Evolutionary conservation across 2,329 filamentous ascomycete species (phyloP).

Genomic region (Pseudodiploospora longispora): DNA sequence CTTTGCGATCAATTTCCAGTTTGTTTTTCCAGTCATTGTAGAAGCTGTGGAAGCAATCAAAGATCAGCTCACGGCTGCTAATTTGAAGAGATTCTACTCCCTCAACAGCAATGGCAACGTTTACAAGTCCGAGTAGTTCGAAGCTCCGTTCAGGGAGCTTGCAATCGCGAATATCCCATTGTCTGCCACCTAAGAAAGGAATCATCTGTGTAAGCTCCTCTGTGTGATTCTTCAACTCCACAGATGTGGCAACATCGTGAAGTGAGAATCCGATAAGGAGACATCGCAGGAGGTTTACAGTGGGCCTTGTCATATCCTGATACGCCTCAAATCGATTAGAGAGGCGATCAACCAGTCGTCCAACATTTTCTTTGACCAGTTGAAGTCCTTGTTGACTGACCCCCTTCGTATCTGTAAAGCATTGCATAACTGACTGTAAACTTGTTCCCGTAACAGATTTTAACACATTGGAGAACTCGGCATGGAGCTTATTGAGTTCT

Average conservation of each 20-base stretch:
- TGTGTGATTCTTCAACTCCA: constrained; percentile 26
- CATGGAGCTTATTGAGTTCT: constrained; percentile 64
- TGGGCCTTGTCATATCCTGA: constrained; percentile 73
- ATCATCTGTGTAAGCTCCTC: constrained; percentile 35
- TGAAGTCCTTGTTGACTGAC: constrained; percentile 31
- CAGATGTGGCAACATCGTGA: constrained; percentile 37
- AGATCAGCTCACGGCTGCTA: constrained; percentile 45
- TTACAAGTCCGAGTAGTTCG: constrained; percentile 32
- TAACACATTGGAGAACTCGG: constrained; percentile 72
- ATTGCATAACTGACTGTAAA: constrained; percentile 27
- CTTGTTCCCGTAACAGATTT: constrained; percentile 50
- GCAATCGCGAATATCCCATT: constrained; percentile 18
- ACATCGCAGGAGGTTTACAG: constrained; percentile 71
- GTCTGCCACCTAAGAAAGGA: constrained; percentile 48
- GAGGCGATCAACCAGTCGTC: constrained; percentile 63
- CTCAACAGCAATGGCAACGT: constrained; percentile 36
- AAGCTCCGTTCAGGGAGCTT: constrained; percentile 26
- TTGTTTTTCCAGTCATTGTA: constrained; percentile 75
- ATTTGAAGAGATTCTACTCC: constrained; percentile 32
- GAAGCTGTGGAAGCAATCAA: constrained; percentile 61
- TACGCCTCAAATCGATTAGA: constrained; percentile 66
- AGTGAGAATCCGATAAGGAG: constrained; percentile 69
- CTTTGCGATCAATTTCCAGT: constrained; percentile 66
- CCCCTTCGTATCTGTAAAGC: constrained; percentile 11
- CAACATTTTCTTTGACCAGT: constrained; percentile 49